These are phyloP conservation scores for Bretschneidera sinensis DNA, from an alignment of 345 rosid genomes.

Conservation along the genomic window DNA sequence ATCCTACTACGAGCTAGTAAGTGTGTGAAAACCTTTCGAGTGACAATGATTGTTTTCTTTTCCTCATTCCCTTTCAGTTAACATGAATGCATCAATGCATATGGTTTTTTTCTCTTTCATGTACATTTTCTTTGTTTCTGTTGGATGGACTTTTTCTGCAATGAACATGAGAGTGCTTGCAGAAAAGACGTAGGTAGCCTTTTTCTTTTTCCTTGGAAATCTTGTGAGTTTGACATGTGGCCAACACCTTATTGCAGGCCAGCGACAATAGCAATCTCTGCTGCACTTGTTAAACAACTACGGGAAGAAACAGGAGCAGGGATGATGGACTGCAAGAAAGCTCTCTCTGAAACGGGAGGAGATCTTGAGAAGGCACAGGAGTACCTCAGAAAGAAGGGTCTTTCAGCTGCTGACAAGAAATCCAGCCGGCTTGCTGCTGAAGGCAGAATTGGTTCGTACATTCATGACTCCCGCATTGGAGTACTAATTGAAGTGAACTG, in stretches of 20 bases:
- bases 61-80: no score
- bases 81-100: no score
- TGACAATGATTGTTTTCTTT: no score
- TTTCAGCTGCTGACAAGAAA: constrained; percentile 87
- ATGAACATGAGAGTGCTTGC: neutral
- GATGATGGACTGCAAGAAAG: constrained; percentile 99
- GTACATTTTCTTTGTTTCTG: neutral
- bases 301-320: constrained; percentile 97
- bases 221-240: neutral
- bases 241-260: constrained; percentile 39
- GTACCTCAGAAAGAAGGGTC: constrained; percentile 90
- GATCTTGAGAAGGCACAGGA: constrained; percentile 93
- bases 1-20: no score
- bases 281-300: constrained; percentile 83
- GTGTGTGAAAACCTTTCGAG: no score
- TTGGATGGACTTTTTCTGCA: constrained; percentile 3
- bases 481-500: constrained; percentile 88
- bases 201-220: neutral
- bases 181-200: neutral
- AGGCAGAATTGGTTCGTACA: constrained; percentile 92
- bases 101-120: neutral
- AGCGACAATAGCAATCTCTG: constrained; percentile 49
- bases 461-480: constrained; percentile 87
- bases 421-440: constrained; percentile 90
- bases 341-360: constrained; percentile 82